Evolutionary conservation across 2,329 filamentous ascomycete genomes (phyloP).

Genomic region (Penicillium sp.): DNA sequence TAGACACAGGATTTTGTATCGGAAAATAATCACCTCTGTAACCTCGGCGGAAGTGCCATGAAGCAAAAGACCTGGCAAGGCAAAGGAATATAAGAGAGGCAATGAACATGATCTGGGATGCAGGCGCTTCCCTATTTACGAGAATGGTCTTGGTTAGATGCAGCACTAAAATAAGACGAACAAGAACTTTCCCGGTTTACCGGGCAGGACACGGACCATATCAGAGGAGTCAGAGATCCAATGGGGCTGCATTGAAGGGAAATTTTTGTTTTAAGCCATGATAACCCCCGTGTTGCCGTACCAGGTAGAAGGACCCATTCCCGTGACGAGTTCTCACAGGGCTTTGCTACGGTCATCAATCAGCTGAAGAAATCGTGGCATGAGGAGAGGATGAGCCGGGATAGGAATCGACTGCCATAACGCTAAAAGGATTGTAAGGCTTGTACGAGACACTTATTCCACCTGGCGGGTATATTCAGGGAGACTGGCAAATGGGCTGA

Average conservation of each 20-base stretch:
- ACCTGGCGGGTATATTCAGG: background rate
- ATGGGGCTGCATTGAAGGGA: conserved; percentile 5
- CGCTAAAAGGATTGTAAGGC: background rate
- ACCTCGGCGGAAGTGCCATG: background rate
- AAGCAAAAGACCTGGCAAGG: background rate
- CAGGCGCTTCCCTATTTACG: conserved; percentile 15
- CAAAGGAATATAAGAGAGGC: conserved; percentile 14
- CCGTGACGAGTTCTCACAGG: conserved; percentile 8
- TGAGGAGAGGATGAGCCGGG: background rate
- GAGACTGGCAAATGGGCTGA: conserved; percentile 1
- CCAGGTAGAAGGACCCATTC: conserved; percentile 3
- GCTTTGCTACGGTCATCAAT: conserved; percentile 20
- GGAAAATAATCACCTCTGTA: conserved; percentile 8
- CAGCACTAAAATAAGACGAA: background rate
- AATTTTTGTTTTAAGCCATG: conserved; percentile 1
- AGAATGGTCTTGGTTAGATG: background rate
- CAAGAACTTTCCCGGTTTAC: background rate
- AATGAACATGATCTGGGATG: conserved; percentile 1
- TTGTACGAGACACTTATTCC: background rate
- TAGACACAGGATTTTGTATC: conserved; percentile 1
- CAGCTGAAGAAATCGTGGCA: conserved; percentile 11
- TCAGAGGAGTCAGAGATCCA: conserved; percentile 7
- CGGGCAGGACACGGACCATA: conserved; percentile 18
- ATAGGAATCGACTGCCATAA: conserved; percentile 1
- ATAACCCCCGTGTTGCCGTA: conserved; percentile 12